Conservation (phyloP, 2,329 filamentous ascomycete species). For the Uncinocarpus reesii region DNA sequence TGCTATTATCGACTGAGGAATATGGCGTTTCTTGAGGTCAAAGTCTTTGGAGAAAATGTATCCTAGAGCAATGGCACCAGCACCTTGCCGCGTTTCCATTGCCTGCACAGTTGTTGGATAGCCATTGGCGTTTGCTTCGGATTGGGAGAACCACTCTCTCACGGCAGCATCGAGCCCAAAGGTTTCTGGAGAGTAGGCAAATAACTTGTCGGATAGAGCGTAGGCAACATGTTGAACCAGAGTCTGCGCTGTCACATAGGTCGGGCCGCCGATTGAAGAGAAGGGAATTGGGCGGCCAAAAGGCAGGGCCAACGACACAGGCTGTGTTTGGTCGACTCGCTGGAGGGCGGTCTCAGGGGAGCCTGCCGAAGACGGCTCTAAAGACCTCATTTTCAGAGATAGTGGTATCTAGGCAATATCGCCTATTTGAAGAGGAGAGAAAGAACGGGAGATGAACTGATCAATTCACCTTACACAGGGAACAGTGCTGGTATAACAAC, state of each 20-base stretch:
- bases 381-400: conserved; percentile 16
- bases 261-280: conserved; percentile 57
- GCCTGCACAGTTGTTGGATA: conserved; percentile 66
- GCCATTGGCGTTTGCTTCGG: conserved; percentile 70
- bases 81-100: conserved; percentile 79
- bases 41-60: conserved; percentile 98
- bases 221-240: conserved; percentile 95
- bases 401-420: too few species aligned
- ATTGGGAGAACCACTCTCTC: conserved; percentile 60
- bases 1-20: conserved; percentile 83
- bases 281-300: conserved; percentile 22
- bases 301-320: conserved; percentile 8
- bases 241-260: conserved; percentile 85
- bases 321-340: not conserved
- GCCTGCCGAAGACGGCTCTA: conserved; percentile 14
- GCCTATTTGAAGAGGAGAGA: not conserved
- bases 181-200: conserved; percentile 87
- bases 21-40: conserved; percentile 77
- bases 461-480: not conserved
- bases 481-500: not conserved
- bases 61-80: conserved; percentile 80
- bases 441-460: not conserved
- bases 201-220: conserved; percentile 90
- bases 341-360: not conserved
- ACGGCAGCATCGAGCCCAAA: conserved; percentile 83